Evolutionary conservation across 805 yeast species (phyloP).

Genomic region (Ogataea naganishii): DNA sequence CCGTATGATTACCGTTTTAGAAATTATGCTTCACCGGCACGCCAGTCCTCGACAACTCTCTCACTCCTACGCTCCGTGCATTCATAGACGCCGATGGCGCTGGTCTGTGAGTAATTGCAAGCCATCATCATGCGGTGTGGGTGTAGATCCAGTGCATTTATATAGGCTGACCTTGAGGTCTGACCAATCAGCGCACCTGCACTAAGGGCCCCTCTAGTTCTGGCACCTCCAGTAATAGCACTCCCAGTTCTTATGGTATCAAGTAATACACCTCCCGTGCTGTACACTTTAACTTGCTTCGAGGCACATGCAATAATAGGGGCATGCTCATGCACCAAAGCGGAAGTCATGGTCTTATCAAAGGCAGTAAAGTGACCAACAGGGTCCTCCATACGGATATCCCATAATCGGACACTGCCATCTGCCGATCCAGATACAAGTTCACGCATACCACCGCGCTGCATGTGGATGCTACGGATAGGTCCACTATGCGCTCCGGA

Average conservation of each 20-base stretch:
- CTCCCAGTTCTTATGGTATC: constrained; percentile 45
- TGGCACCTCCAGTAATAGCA: constrained; percentile 7
- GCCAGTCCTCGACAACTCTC: constrained; percentile 9
- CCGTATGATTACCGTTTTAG: background rate
- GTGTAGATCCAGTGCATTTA: constrained; percentile 68
- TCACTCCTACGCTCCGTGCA: constrained; percentile 39
- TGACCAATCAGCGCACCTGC: constrained; percentile 27
- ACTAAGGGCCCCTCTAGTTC: background rate
- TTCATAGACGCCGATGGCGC: constrained; percentile 55
- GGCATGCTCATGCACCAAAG: constrained; percentile 92
- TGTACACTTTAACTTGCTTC: constrained; percentile 70
- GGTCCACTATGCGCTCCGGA: constrained; percentile 37
- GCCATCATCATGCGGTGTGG: constrained; percentile 95
- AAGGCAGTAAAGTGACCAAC: constrained; percentile 54
- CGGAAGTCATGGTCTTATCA: constrained; percentile 47
- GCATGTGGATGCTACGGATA: constrained; percentile 82
- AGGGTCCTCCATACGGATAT: constrained; percentile 67
- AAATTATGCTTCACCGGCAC: background rate
- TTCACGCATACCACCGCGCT: constrained; percentile 92
- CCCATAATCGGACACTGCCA: constrained; percentile 87
- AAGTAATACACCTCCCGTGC: constrained; percentile 72
- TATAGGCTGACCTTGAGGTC: constrained; percentile 40
- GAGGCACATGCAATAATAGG: constrained; percentile 89
- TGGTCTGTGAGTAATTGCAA: constrained; percentile 71
- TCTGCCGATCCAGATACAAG: constrained; percentile 75